Base-by-base conservation (phyloP, 2,329 filamentous ascomycete species). In the Fusarium sp. region DNA sequence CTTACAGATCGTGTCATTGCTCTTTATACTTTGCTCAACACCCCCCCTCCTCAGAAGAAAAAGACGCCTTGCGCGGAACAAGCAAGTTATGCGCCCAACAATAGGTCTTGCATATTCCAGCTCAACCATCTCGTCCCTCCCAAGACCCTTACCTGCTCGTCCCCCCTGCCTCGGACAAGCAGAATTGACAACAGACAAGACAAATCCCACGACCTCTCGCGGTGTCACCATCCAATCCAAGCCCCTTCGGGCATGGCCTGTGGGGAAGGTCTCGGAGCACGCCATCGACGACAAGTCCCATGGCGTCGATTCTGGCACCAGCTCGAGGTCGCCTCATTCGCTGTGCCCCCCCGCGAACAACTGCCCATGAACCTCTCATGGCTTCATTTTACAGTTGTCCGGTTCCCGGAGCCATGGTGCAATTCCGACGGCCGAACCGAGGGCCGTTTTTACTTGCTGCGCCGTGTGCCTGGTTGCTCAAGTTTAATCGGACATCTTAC, bases 21-120 rank as follows among this genome's bases (percentile, higher is more conserved):
- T 66, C 71, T 79, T 79, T 79, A 79, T 79, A 79, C 71, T 73
- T 52, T 52, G 25, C 25, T 14, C 27, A 50, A 50, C 10, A 11
- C 48, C 48, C 18, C 23, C 18, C 27, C 10, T 27, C 20, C 43
- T 32, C 43, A 16, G 23, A 16, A 50, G 45, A 27, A 6, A 23
- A 23, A 13, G 20, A 25, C 41, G 13, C 41, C 41, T 45, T 45
- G 48, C 48, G 48, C 16, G 48, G 25, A n/a, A 52, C 48, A 52
- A 52, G 18, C 27, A 32, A 30, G 27, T 32, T 30, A n/a, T 32
- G 48, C 27, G 18, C 48, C 11, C 48, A 52, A 32, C 48, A 52
- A 52, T 52, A 27, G 9, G 27, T 32, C 48, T 52, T 52, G 48
- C 48, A 52, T 52, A 43, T 43, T 20, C 48, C 48, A 52, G 48